Base-by-base conservation (phyloP, 78 protist genomes). In the Anaeramoeba ignava region DNA sequence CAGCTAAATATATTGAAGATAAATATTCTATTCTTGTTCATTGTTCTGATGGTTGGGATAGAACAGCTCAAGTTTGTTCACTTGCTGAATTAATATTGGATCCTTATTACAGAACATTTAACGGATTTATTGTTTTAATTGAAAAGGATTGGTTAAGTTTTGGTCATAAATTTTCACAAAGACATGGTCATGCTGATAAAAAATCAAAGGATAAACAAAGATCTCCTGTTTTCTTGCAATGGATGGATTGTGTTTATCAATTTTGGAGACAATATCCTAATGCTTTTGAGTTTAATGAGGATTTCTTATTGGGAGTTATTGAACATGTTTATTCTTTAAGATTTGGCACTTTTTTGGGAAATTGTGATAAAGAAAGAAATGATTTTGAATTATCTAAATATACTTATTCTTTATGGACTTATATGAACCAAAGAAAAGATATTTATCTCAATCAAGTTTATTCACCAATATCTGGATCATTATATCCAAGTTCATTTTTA, bases 201-300 rank as follows among this genome's bases (percentile, higher is more conserved):
- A 17, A 54, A 27, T 54, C 8, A 27, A 17, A 17, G 36, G 17
- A 54, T 54, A 27, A 8, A 27, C 73, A 54, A 54, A 54, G 73
- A 54, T 81, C 86, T 27, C 94, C 94, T 27, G 88, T 90, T n/a
- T 91, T 92, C 39, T 17, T 89, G 2, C 93, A 91, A 83, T 92
- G 88, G 27, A 2, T 92, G 3, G 95, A 92, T 36, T 91, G 92
- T 40, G 88, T 89, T 2, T 90, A 1, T 40, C 95, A 92, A 39
- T 3, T 90, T 41, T 2, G 83, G 3, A 0, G 23, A 31, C 92
- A 89, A 83, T 90, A 41, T 81, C 95, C 95, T 1, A 3, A 33
- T 8, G 82, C 41, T 23, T 92, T 90, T 39, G 95, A 92, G 82
- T 92, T 88, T 83, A 91, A 91, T 38, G 84, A 39, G 2, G 31